Conservation (phyloP, 352 stramenopile species). For the Elongisporangium prolatum region DNA sequence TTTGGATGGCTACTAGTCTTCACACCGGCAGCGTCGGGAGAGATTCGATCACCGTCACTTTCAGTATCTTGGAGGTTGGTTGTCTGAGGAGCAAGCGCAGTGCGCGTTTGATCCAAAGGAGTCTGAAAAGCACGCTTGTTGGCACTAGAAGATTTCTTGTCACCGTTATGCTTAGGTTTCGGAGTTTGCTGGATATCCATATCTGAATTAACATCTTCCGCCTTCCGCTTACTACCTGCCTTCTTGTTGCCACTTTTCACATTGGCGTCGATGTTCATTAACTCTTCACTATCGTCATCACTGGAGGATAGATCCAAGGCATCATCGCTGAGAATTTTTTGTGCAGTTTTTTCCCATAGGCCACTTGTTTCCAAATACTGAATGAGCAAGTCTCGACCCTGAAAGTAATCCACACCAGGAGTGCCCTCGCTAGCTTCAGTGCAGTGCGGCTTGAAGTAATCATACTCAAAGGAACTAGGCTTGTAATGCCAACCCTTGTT, state of each 20-base stretch:
- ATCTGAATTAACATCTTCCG: not conserved
- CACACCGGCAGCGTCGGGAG: slow-evolving; percentile 22
- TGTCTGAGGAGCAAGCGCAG: too few species aligned
- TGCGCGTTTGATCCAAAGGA: too few species aligned
- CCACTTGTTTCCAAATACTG: slow-evolving; percentile 50
- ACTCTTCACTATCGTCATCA: slow-evolving; percentile 16
- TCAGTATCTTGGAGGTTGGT: too few species aligned
- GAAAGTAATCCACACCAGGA: slow-evolving; percentile 48
- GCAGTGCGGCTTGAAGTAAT: slow-evolving; percentile 69
- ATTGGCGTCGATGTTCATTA: not conserved
- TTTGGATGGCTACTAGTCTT: slow-evolving; percentile 23
- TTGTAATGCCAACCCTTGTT: slow-evolving; percentile 52
- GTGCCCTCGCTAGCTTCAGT: slow-evolving; percentile 23
- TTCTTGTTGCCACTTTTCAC: slow-evolving; percentile 1
- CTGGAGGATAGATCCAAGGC: slow-evolving; percentile 18
- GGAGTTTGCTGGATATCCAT: slow-evolving; percentile 7
- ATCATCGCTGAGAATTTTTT: slow-evolving; percentile 31
- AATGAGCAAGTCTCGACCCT: slow-evolving; percentile 26
- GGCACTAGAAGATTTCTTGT: slow-evolving; percentile 9
- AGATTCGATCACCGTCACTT: slow-evolving; percentile 26
- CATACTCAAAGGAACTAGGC: slow-evolving; percentile 37
- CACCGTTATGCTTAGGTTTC: slow-evolving; percentile 2
- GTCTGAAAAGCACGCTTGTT: too few species aligned
- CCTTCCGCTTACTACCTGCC: slow-evolving; percentile 11
- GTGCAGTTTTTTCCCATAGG: slow-evolving; percentile 38